Percentiles rank a stretch among this genome's conserved stretches.
Conservation (phyloP, 2,329 filamentous ascomycete species). For the Trichoderma sp. region DNA sequence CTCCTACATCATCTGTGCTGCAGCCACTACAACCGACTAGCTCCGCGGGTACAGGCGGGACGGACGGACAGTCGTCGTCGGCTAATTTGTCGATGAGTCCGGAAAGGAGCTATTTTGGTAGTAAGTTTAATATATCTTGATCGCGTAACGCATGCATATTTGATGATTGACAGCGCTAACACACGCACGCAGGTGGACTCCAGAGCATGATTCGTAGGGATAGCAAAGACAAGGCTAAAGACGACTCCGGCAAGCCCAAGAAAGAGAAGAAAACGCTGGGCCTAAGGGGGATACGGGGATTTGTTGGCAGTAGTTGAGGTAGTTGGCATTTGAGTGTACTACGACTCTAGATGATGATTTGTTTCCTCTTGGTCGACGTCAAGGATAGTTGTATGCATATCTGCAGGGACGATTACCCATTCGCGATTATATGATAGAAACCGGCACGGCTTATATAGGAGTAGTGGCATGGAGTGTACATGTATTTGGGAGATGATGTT, state of each 20-base stretch:
- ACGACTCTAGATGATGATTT: background rate
- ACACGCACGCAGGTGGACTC: slow-evolving; percentile 39
- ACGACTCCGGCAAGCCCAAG: slow-evolving; percentile 37
- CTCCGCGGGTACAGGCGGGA: slow-evolving; percentile 35
- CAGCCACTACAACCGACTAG: slow-evolving; percentile 37
- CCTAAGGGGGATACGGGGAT: slow-evolving; percentile 42
- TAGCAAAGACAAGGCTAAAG: slow-evolving; percentile 45
- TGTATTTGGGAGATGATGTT: background rate
- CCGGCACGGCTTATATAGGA: background rate
- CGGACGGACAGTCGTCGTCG: slow-evolving; percentile 31
- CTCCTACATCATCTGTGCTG: slow-evolving; percentile 29
- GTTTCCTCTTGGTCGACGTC: background rate
- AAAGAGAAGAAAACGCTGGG: slow-evolving; percentile 39
- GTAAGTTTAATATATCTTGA: slow-evolving; percentile 34
- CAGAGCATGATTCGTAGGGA: slow-evolving; percentile 50
- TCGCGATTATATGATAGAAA: background rate
- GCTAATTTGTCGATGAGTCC: slow-evolving; percentile 33
- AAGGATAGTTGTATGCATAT: background rate
- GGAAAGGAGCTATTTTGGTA: slow-evolving; percentile 45
- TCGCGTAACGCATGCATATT: too few species aligned
- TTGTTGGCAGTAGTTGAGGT: slow-evolving; percentile 30
- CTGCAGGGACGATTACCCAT: background rate
- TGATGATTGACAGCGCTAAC: slow-evolving; percentile 10
- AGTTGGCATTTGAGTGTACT: background rate
- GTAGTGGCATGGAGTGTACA: background rate